Evolutionary conservation across 768 basidiomycete species (phyloP).

Genomic region (Tricholoma matsutake): DNA sequence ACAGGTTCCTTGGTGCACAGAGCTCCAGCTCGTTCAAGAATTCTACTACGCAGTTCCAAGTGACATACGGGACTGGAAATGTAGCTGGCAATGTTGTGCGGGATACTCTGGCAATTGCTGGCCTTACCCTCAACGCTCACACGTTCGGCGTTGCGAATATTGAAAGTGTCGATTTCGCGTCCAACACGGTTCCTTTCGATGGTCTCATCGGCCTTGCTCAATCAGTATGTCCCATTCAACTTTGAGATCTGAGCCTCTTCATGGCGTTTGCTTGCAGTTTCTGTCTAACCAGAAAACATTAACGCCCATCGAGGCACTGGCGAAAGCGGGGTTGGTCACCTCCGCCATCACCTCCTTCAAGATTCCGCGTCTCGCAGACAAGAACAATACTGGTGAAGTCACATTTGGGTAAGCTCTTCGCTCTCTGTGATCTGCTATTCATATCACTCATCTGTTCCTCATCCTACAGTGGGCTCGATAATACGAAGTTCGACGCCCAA

Average conservation of each 20-base stretch:
- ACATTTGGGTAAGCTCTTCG: constrained; percentile 59
- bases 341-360: constrained; percentile 76
- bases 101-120: constrained; percentile 65
- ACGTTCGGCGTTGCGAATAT: constrained; percentile 62
- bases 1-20: constrained; percentile 60
- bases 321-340: constrained; percentile 50
- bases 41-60: constrained; percentile 46
- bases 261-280: constrained; percentile 27
- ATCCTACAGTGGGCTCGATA: constrained; percentile 50
- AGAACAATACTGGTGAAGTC: constrained; percentile 72
- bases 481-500: constrained; percentile 57
- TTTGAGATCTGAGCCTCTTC: not conserved
- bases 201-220: constrained; percentile 78
- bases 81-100: constrained; percentile 63
- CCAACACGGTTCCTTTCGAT: constrained; percentile 50
- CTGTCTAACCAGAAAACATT: constrained; percentile 62
- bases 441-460: not conserved
- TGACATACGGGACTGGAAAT: constrained; percentile 67
- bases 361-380: constrained; percentile 70
- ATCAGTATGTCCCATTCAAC: constrained; percentile 42
- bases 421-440: not conserved
- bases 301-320: constrained; percentile 75
- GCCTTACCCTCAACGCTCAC: constrained; percentile 53
- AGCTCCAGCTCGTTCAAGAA: constrained; percentile 63
- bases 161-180: constrained; percentile 64